Percentiles rank a stretch among this genome's conserved stretches.
These are phyloP conservation scores for Blastobotrys peoriensis DNA, from an alignment of 805 yeast species.

Conservation along the genomic window DNA sequence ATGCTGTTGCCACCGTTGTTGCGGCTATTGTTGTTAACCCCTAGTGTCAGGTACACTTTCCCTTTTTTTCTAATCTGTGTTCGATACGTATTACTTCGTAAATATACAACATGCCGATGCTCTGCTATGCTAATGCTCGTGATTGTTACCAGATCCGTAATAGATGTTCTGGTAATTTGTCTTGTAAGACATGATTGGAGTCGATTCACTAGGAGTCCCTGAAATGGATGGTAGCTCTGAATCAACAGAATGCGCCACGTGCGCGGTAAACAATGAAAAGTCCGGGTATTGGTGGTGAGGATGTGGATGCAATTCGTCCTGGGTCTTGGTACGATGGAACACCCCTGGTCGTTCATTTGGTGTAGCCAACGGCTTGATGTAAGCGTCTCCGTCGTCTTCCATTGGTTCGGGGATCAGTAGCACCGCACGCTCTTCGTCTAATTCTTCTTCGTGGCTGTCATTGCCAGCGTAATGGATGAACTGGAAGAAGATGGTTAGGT, in stretches of 20 bases:
- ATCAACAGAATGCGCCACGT: not conserved
- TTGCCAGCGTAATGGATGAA: slow-evolving; percentile 18
- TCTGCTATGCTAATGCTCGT: too few species aligned
- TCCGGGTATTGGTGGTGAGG: slow-evolving; percentile 9
- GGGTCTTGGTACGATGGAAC: not conserved
- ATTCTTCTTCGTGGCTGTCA: slow-evolving; percentile 6
- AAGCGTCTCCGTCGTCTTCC: slow-evolving; percentile 3
- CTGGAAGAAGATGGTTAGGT: slow-evolving; percentile 41
- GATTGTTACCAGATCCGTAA: too few species aligned
- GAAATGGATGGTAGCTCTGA: not conserved
- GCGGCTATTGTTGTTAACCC: too few species aligned
- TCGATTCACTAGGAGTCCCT: not conserved
- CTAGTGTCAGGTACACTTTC: too few species aligned
- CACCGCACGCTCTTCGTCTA: not conserved
- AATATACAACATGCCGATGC: too few species aligned
- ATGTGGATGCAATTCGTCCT: not conserved
- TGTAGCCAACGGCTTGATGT: not conserved
- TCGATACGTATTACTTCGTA: too few species aligned
- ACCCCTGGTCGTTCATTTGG: not conserved
- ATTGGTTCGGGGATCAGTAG: not conserved
- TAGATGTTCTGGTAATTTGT: too few species aligned
- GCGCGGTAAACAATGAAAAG: not conserved
- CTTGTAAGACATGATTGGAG: not conserved
- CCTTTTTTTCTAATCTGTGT: too few species aligned
- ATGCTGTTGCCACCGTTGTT: too few species aligned